phyloP scores from a whole-genome alignment of 2,329 filamentous ascomycete species.

The Tolypocladium nubicola region DNA sequence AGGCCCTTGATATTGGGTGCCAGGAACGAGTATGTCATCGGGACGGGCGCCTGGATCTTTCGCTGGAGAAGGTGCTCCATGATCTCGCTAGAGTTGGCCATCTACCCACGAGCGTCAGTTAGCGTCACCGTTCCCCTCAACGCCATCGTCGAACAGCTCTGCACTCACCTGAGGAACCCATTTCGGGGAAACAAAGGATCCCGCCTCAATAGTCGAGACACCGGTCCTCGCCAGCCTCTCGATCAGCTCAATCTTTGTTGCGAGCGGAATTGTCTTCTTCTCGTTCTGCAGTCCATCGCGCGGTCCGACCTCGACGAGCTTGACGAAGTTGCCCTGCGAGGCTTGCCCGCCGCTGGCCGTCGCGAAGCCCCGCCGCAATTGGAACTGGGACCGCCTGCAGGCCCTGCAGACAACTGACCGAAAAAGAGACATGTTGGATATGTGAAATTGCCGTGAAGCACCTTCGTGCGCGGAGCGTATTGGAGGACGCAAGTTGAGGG shows the following conservation, averaged over 20 bases:
- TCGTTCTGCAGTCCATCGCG: conserved; percentile 85
- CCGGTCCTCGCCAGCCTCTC: conserved; percentile 58
- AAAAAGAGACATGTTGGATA: conserved; percentile 20
- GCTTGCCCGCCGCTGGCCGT: conserved; percentile 21
- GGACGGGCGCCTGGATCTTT: conserved; percentile 39
- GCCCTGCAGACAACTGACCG: conserved; percentile 27
- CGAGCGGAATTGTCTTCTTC: conserved; percentile 57
- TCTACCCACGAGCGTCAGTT: conserved; percentile 34
- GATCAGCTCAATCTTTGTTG: conserved; percentile 69
- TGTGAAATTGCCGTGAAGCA: neutral
- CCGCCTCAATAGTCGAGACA: conserved; percentile 64
- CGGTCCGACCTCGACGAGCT: conserved; percentile 74
- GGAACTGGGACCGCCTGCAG: conserved; percentile 22
- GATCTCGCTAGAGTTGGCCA: conserved; percentile 69
- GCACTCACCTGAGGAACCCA: conserved; percentile 67
- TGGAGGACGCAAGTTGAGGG: neutral
- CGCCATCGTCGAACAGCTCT: neutral
- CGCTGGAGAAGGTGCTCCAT: conserved; percentile 55
- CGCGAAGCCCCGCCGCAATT: conserved; percentile 25
- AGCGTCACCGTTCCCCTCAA: neutral
- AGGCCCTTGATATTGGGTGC: conserved; percentile 68
- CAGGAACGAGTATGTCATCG: conserved; percentile 69
- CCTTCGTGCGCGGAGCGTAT: conserved; percentile 1
- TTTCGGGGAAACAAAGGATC: conserved; percentile 74
- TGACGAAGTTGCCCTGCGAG: conserved; percentile 34